Evolutionary conservation across 2,329 filamentous ascomycete genomes (phyloP).

Genomic region (Epicoccum nigrum): DNA sequence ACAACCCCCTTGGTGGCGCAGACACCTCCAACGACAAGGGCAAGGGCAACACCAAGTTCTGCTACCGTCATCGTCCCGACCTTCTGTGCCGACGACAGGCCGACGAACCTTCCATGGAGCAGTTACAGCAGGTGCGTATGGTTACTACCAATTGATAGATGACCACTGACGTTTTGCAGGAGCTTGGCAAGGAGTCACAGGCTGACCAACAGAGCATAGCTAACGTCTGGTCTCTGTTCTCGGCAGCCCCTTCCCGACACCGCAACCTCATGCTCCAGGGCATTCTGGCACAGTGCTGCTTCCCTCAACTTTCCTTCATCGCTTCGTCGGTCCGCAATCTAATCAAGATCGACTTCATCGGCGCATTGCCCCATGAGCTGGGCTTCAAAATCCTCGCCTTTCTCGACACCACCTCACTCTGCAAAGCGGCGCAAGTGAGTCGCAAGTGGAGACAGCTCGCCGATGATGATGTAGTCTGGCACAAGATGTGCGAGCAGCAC

Average conservation of each 20-base stretch:
- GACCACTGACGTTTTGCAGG: constrained; percentile 56
- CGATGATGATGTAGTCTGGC: constrained; percentile 98
- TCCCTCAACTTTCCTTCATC: constrained; percentile 92
- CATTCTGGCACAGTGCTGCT: constrained; percentile 95
- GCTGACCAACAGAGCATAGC: constrained; percentile 94
- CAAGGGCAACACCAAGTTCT: constrained; percentile 87
- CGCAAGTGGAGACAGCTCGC: constrained; percentile 84
- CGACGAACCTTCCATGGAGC: constrained; percentile 95
- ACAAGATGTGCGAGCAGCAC: constrained; percentile 97
- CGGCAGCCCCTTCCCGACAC: constrained; percentile 90
- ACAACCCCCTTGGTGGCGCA: constrained; percentile 72
- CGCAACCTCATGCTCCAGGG: constrained; percentile 96
- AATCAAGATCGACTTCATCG: constrained; percentile 95
- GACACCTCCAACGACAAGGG: constrained; percentile 44
- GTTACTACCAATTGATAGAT: neutral
- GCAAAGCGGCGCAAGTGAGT: constrained; percentile 94
- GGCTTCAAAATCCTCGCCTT: constrained; percentile 92
- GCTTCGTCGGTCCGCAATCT: constrained; percentile 90
- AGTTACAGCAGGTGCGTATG: constrained; percentile 76
- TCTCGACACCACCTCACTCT: constrained; percentile 91
- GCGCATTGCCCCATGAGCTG: constrained; percentile 85
- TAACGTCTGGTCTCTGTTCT: constrained; percentile 97
- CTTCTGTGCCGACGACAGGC: constrained; percentile 91
- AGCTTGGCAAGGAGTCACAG: constrained; percentile 79
- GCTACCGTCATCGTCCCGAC: constrained; percentile 93